Conservation (phyloP, 805 yeast species). For the Yarrowia porcina region DNA sequence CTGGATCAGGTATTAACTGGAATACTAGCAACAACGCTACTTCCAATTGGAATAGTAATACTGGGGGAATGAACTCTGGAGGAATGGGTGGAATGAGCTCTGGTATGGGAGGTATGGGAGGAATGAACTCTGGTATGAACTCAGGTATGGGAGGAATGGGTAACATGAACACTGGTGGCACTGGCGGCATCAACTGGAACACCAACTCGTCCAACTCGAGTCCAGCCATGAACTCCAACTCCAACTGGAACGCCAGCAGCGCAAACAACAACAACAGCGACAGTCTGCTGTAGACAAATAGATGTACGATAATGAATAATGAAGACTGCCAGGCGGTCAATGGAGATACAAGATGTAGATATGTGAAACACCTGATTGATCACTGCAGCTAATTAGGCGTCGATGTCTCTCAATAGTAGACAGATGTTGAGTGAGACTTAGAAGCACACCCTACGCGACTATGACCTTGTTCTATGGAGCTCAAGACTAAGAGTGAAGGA, state of each 20-base stretch:
- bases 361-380: no score
- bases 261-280: conserved; percentile 23
- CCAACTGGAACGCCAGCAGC: conserved; percentile 7
- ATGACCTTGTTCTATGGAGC: no score
- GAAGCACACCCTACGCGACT: no score
- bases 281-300: not conserved
- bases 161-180: not conserved
- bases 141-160: not conserved
- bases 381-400: no score
- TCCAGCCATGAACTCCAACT: not conserved
- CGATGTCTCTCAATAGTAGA: no score
- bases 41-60: not conserved
- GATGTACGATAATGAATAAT: conserved; percentile 3
- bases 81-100: not conserved
- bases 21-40: not conserved
- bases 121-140: not conserved
- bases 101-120: not conserved
- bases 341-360: no score
- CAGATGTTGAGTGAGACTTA: no score
- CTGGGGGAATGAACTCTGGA: not conserved
- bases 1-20: conserved; percentile 13
- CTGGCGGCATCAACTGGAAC: not conserved
- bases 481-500: no score
- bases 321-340: no score
- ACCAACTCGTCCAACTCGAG: not conserved